A percentile compares a stretch with the other conserved stretches of the same genome.
Evolutionary conservation across 2,329 filamentous ascomycete genomes (phyloP).

Genomic region (Decorospora gaudefroyi): DNA sequence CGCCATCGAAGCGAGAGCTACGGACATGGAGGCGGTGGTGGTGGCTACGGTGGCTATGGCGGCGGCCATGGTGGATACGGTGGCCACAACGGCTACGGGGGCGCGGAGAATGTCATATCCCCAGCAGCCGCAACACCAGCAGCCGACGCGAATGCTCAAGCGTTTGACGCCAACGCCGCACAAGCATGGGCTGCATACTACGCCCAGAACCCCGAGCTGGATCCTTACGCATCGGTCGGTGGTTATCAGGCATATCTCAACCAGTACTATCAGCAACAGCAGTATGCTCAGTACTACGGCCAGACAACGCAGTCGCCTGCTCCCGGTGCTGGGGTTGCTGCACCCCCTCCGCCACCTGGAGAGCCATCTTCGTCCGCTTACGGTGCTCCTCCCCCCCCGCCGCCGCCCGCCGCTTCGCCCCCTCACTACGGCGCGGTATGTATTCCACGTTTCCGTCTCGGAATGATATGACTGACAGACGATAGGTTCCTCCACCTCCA

Average conservation of each 20-base stretch:
- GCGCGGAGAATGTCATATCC: slow-evolving; percentile 37
- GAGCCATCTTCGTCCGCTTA: slow-evolving; percentile 36
- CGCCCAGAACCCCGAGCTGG: slow-evolving; percentile 71
- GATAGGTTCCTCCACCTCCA: slow-evolving; percentile 39
- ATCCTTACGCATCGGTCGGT: slow-evolving; percentile 89
- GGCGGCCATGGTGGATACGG: slow-evolving; percentile 38
- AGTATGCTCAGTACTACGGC: slow-evolving; percentile 40
- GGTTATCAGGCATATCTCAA: slow-evolving; percentile 60
- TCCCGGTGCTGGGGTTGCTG: slow-evolving; percentile 33
- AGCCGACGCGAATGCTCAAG: slow-evolving; percentile 48
- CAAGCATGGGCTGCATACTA: slow-evolving; percentile 73
- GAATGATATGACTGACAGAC: slow-evolving; percentile 8
- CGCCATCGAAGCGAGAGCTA: slow-evolving; percentile 50
- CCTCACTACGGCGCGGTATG: slow-evolving; percentile 44
- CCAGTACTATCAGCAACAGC: slow-evolving; percentile 38
- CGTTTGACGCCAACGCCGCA: slow-evolving; percentile 73
- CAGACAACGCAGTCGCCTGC: slow-evolving; percentile 36
- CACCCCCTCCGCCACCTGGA: slow-evolving; percentile 36
- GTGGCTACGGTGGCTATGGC: slow-evolving; percentile 48
- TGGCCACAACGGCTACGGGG: too few species aligned
- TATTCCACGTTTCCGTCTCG: not conserved
- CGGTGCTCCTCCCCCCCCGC: slow-evolving; percentile 42
- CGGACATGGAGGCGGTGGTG: slow-evolving; percentile 43
- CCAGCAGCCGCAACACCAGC: slow-evolving; percentile 44
- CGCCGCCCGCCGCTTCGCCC: slow-evolving; percentile 42